These are phyloP conservation scores for Arthrobotrys iridis DNA, from an alignment of 2,329 filamentous ascomycete species.

Conservation along the genomic window DNA sequence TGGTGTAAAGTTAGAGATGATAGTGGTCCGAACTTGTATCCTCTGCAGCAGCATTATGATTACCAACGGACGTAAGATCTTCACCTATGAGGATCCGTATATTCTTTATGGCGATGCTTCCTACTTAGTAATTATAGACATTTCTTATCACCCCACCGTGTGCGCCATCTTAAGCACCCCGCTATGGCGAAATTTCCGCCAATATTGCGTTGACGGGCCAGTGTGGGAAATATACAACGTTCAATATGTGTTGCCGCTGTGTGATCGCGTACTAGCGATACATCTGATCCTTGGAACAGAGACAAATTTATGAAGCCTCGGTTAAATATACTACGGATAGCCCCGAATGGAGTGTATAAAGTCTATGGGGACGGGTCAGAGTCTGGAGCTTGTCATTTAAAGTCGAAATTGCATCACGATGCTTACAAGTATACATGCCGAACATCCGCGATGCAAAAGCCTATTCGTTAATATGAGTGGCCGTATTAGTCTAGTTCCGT, in stretches of 20 bases:
- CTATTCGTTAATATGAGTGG: not conserved
- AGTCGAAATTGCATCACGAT: conserved; percentile 27
- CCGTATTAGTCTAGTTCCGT: not conserved
- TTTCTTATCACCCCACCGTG: conserved; percentile 18
- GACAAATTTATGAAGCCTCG: not conserved
- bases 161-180: conserved; percentile 20
- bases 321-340: not conserved
- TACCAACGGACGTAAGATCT: not conserved
- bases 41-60: not conserved
- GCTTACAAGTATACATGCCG: conserved; percentile 6
- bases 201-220: conserved; percentile 38
- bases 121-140: not conserved
- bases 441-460: conserved; percentile 19
- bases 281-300: not conserved
- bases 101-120: not conserved
- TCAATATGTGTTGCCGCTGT: conserved; percentile 7
- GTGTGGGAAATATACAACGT: conserved; percentile 36
- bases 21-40: not conserved
- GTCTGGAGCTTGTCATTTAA: conserved; percentile 44
- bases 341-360: not conserved
- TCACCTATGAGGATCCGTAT: not conserved
- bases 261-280: not conserved
- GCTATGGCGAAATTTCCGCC: conserved; percentile 51
- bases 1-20: too few species aligned
- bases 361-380: not conserved